phyloP scores from a whole-genome alignment of 1,284 basidiomycete species.

The Microbotryomycetes sp. region DNA sequence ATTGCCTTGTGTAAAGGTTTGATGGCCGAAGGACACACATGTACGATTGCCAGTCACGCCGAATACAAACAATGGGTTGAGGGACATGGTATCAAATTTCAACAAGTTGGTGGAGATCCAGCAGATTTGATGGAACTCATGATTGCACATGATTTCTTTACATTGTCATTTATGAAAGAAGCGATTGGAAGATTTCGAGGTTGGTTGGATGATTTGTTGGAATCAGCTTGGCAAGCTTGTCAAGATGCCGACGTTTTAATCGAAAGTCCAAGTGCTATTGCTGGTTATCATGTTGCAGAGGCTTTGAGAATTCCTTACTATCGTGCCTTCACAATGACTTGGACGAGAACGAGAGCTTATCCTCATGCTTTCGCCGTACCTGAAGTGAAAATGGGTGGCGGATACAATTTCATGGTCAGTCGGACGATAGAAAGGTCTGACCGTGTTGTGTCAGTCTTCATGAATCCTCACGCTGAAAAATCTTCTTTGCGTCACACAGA shows the following conservation, averaged over 20 bases:
- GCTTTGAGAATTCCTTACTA: constrained; percentile 88
- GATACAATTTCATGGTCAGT: constrained; percentile 92
- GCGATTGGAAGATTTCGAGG: constrained; percentile 74
- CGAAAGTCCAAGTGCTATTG: constrained; percentile 95
- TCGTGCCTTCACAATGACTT: constrained; percentile 69
- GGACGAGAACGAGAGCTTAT: constrained; percentile 71
- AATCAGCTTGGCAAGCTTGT: constrained; percentile 91
- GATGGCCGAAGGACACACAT: constrained; percentile 78
- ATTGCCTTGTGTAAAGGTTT: constrained; percentile 90
- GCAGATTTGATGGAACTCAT: constrained; percentile 76
- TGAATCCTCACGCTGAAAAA: constrained; percentile 1
- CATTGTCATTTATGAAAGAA: constrained; percentile 87
- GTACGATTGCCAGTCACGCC: constrained; percentile 81
- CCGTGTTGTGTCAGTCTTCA: background rate
- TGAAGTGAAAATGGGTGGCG: constrained; percentile 86
- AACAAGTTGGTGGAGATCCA: constrained; percentile 90
- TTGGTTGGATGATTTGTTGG: constrained; percentile 92
- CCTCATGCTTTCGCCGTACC: constrained; percentile 98
- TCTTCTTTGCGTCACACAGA: constrained; percentile 25
- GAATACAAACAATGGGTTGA: constrained; percentile 96
- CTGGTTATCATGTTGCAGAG: constrained; percentile 97
- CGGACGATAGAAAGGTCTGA: background rate
- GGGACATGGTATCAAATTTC: constrained; percentile 81
- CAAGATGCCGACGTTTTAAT: constrained; percentile 87
- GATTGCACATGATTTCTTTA: constrained; percentile 94